Percentiles rank a stretch among this genome's conserved stretches.
phyloP scores from a whole-genome alignment of 176 grass and related monocot genomes.

The Cenchrus fungigraminus region DNA sequence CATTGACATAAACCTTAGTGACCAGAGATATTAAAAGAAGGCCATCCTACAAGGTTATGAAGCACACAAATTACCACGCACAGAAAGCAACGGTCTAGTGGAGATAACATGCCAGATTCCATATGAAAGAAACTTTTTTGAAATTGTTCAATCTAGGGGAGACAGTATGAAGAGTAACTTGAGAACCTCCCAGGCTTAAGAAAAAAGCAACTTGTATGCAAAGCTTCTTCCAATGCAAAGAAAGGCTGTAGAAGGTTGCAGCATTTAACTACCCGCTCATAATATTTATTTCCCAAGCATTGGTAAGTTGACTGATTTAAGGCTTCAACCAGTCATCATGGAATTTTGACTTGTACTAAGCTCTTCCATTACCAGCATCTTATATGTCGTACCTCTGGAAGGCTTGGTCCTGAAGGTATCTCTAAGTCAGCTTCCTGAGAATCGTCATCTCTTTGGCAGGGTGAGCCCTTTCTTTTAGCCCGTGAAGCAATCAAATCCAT shows the following conservation, averaged over 20 bases:
- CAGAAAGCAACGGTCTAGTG: neutral
- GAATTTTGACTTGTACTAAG: neutral
- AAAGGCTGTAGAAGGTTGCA: neutral
- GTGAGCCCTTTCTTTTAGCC: neutral
- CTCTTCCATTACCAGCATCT: neutral
- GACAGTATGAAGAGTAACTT: neutral
- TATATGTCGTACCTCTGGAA: constrained; percentile 7
- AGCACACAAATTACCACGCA: constrained; percentile 9
- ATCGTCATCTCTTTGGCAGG: neutral
- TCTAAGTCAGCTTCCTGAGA: neutral
- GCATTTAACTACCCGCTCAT: neutral
- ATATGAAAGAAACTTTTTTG: neutral
- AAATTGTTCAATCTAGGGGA: neutral
- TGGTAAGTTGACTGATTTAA: neutral
- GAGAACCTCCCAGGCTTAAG: neutral
- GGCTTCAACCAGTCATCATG: neutral
- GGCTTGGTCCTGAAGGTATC: neutral
- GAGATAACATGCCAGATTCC: neutral
- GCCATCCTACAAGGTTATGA: neutral
- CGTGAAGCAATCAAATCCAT: neutral
- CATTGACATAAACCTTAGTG: neutral
- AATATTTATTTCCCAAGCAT: neutral
- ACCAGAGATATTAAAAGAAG: neutral
- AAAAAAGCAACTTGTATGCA: neutral
- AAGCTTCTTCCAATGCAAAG: constrained; percentile 6